Evolutionary conservation across 371 early-diverging fungal genomes (phyloP).

Genomic region (Hamiltosporidium magnivora): DNA sequence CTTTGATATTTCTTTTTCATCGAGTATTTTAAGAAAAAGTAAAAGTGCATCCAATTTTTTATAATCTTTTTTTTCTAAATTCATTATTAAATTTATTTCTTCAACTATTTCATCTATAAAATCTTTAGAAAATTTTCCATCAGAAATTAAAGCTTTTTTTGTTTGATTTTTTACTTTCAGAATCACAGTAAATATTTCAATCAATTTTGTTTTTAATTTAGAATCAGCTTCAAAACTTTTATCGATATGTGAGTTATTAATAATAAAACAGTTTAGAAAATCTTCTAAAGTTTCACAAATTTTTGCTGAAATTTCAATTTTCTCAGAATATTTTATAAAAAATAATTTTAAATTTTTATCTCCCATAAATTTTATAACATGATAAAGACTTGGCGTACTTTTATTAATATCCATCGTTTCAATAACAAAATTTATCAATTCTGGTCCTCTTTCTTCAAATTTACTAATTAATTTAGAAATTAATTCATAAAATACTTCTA

Average conservation of each 20-base stretch:
- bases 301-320: not conserved
- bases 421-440: not conserved
- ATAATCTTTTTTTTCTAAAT: not conserved
- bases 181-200: not conserved
- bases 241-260: not conserved
- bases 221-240: not conserved
- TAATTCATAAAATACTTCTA: not conserved
- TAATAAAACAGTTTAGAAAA: not conserved
- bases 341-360: not conserved
- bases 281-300: not conserved
- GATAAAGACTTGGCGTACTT: not conserved
- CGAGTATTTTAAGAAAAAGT: not conserved
- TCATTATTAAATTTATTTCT: not conserved
- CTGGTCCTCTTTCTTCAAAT: conserved; percentile 1
- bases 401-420: not conserved
- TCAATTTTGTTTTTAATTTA: not conserved
- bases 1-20: not conserved
- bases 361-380: not conserved
- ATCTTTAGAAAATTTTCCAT: not conserved
- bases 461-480: conserved; percentile 4
- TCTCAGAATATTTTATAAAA: not conserved
- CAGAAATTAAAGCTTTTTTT: not conserved
- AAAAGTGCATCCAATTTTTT: not conserved
- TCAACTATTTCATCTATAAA: not conserved
- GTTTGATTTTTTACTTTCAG: not conserved